Base-by-base conservation (phyloP, 139 green algal genomes). In the Volvox reticuliferus region DNA sequence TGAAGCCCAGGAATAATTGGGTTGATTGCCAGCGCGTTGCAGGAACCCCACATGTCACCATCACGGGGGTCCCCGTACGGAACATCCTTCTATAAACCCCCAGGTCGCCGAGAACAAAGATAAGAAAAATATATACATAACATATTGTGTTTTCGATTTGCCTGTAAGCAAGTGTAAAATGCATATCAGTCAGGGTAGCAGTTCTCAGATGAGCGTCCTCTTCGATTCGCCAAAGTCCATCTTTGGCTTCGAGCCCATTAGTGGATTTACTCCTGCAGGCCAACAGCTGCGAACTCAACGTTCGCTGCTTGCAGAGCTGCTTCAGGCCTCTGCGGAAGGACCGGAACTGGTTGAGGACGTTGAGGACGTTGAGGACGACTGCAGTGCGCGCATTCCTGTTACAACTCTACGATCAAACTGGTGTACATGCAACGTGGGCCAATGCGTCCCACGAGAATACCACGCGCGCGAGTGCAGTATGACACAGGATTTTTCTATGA, bases 221-320 rank as follows among this genome's bases (percentile, higher is more conserved):
- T 67, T 84, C 6, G 78, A 84, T 24, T 84, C 78, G 35, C 83
- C 83, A 24, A 67, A 68, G 67, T 69, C 35, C 35, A 80, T 88
- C 12, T 78, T 88, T 63, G 83, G 83, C 83, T 88, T 88, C 24
- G 83, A 79, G 83, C 83, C 83, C 24, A 88, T 88, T 22, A 44
- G 24, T 28, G 83, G 35, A 5, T 24, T 33, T 18, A 79, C 63
- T 18, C 82, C 82, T 30, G 30, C 21, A 62, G 82, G 82, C 20
- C 32, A 55, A 19, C 63, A 65, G 82, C 32, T 88, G 63, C 63
- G 24, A 14, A 88, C 83, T 28, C 83, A 88, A 28, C 67, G 83
- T 22, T 81, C 67, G 12, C 24, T 88, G 67, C 83, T 88, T 28
- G 67, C 67, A 17, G 83, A 88, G 67, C 67, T 88, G 24, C 83